These are phyloP conservation scores for Fagopyrum esculentum DNA, from an alignment of 148 eudicot genomes.

Conservation along the genomic window DNA sequence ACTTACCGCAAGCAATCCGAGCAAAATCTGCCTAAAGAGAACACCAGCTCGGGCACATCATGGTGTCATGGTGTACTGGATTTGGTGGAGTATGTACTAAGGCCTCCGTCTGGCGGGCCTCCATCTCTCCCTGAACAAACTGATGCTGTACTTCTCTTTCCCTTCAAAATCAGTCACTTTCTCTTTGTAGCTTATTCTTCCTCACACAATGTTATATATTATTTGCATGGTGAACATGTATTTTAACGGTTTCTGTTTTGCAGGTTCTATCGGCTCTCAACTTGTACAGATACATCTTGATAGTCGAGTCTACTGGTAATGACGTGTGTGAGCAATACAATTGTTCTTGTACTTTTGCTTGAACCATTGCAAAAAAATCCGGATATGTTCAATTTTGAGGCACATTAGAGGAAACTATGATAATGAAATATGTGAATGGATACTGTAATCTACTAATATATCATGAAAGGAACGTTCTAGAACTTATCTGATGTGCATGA, in stretches of 20 bases:
- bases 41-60: conserved; percentile 21
- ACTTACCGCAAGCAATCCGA: conserved; percentile 31
- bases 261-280: conserved; percentile 90
- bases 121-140: conserved; percentile 73
- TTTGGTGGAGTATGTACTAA: conserved; percentile 63
- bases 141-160: conserved; percentile 59
- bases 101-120: conserved; percentile 82
- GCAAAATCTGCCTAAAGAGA: conserved; percentile 23
- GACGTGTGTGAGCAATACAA: background rate
- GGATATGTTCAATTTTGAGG: too few relatives aligned
- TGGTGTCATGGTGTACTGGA: conserved; percentile 63
- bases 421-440: too few relatives aligned
- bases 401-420: too few relatives aligned
- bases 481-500: background rate
- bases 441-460: background rate
- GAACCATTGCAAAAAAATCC: background rate
- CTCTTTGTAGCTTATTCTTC: background rate
- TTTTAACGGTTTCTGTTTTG: conserved; percentile 6
- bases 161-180: background rate
- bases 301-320: conserved; percentile 74
- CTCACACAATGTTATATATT: background rate
- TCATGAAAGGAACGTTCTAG: background rate
- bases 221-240: background rate
- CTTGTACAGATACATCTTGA: conserved; percentile 71
- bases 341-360: background rate